Evolutionary conservation across 345 rosid species (phyloP).

Genomic region (Populus pruinosa): DNA sequence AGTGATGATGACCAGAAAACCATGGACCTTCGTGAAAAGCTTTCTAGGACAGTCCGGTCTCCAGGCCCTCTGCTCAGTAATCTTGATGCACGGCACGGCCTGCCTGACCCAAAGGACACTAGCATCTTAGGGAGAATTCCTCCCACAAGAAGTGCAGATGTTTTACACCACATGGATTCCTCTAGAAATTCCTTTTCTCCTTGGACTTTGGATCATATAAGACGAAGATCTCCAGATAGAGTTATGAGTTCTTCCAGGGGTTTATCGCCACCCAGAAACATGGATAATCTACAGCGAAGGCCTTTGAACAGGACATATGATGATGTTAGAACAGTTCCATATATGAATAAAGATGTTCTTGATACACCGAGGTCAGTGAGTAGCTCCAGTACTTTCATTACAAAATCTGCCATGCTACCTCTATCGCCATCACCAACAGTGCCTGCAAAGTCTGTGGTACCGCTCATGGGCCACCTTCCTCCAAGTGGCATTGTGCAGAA

Average conservation of each 20-base stretch:
- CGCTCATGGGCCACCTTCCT: slow-evolving; percentile 48
- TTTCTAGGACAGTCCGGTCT: slow-evolving; percentile 53
- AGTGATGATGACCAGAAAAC: slow-evolving; percentile 42
- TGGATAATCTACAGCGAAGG: slow-evolving; percentile 49
- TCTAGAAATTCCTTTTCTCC: slow-evolving; percentile 55
- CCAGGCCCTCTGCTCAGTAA: slow-evolving; percentile 19
- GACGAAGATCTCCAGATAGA: slow-evolving; percentile 69
- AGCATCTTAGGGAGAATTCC: slow-evolving; percentile 41
- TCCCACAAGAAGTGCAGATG: slow-evolving; percentile 48
- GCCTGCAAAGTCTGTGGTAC: slow-evolving; percentile 43
- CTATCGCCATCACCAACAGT: slow-evolving; percentile 11
- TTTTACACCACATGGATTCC: slow-evolving; percentile 43
- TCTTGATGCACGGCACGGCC: slow-evolving; percentile 33
- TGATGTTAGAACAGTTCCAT: slow-evolving; percentile 54
- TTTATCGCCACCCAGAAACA: slow-evolving; percentile 51
- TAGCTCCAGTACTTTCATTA: slow-evolving; percentile 39
- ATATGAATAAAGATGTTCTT: slow-evolving; percentile 51
- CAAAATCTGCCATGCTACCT: slow-evolving; percentile 55
- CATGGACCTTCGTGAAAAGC: slow-evolving; percentile 74
- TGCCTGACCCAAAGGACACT: slow-evolving; percentile 49
- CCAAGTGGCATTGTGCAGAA: slow-evolving; percentile 45
- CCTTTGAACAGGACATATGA: slow-evolving; percentile 48
- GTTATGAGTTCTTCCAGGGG: slow-evolving; percentile 53
- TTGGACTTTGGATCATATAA: slow-evolving; percentile 66
- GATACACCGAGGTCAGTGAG: slow-evolving; percentile 49